Base-by-base conservation (phyloP, 2,329 filamentous ascomycete species). In the Sporothrix mexicana region DNA sequence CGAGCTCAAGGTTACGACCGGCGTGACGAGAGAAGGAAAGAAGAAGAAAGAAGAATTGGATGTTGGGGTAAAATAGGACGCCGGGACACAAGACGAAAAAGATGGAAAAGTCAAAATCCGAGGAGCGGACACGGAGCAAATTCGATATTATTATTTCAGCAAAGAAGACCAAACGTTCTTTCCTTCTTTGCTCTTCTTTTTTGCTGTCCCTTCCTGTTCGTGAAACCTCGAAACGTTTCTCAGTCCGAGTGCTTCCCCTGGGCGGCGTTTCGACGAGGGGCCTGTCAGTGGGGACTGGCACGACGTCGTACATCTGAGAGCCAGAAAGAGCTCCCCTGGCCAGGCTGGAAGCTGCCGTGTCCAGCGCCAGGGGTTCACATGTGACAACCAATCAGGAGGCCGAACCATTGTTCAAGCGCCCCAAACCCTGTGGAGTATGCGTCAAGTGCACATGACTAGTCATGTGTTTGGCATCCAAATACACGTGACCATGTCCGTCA, bases 211-310 rank as follows among this genome's bases (percentile, higher is more conserved):
- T 51, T 69, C 25, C 51, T 55, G 23, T 23, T 55, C 23, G 43
- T 71, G 72, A 73, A 73, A 73, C 72, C 4, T 55, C 51, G 36
- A 70, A 59, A 61, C 61, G 51, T 59, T 61, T 70, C 72, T 62
- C 59, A 43, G 59, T 62, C 59, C 59, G 59, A 43, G 59, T 45
- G 59, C 59, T 62, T 62, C 59, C 59, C 59, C 59, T 62, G 59
- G 59, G 36, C 43, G 43, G 23, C 47, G 72, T 73, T 73, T 73
- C 72, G 59, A 71, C 69, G 61, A 66, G 70, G 47, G 70, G 59
- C 59, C 70, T 6, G 45, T 15, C 47, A 53, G 45, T 43, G 23
- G 69, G 55, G 53, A 51, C 57, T n/a, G 55, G 23, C 51, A 36
- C 20, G 36, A 25, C 30, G 25, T 51, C 25, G 47, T 12, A 69